phyloP scores from a whole-genome alignment of 2,329 filamentous ascomycete genomes.

The Cyclaneusma minus region DNA sequence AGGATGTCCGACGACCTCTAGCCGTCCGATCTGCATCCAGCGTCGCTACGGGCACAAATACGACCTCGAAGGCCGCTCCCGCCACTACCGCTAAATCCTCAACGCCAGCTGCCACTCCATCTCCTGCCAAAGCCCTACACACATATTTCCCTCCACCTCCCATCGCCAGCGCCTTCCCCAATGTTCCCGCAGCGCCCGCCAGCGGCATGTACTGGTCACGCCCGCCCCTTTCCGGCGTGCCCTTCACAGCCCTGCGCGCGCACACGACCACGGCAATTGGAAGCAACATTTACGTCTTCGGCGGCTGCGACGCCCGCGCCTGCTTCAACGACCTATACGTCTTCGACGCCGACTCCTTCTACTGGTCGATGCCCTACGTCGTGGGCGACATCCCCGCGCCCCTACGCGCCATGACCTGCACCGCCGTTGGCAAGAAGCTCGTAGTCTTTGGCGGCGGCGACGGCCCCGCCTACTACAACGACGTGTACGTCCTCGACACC shows the following conservation, averaged over 20 bases:
- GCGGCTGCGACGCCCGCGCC: constrained; percentile 48
- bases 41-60: neutral
- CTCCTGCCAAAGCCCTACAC: constrained; percentile 25
- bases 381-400: constrained; percentile 49
- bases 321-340: constrained; percentile 59
- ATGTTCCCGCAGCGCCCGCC: constrained; percentile 46
- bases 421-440: constrained; percentile 54
- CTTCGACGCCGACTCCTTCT: constrained; percentile 53
- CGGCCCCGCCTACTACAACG: constrained; percentile 56
- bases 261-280: constrained; percentile 53
- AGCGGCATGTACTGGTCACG: constrained; percentile 61
- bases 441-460: constrained; percentile 57
- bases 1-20: neutral
- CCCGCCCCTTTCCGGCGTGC: constrained; percentile 44
- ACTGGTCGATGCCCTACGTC: constrained; percentile 51
- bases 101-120: too few relatives aligned
- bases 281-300: constrained; percentile 53
- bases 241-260: constrained; percentile 45
- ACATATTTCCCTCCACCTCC: constrained; percentile 40
- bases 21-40: neutral
- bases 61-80: neutral
- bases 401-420: constrained; percentile 56
- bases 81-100: constrained; percentile 1
- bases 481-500: constrained; percentile 58
- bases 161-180: constrained; percentile 37